Evolutionary conservation across 2,329 filamentous ascomycete genomes (phyloP).

Genomic region (Leptographium radiaticola): DNA sequence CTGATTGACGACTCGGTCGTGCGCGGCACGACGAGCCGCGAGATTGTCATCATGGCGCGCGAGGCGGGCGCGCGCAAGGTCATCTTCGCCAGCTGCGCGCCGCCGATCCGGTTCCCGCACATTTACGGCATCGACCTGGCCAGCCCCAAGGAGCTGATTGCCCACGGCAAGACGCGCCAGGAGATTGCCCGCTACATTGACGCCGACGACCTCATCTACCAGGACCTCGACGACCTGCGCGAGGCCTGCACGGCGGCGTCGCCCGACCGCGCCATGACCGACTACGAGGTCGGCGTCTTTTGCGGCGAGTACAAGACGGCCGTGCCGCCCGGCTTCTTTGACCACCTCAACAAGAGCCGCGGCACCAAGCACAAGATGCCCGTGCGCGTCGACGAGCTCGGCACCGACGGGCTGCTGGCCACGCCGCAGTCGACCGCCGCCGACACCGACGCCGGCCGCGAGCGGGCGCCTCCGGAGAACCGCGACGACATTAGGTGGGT

Average conservation of each 20-base stretch:
- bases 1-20: slow-evolving; percentile 65
- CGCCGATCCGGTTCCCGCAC: slow-evolving; percentile 72
- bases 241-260: slow-evolving; percentile 62
- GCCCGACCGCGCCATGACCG: slow-evolving; percentile 37
- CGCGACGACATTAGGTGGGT: slow-evolving; percentile 8
- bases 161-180: slow-evolving; percentile 19
- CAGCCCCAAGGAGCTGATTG: slow-evolving; percentile 7
- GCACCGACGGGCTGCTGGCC: neutral
- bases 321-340: slow-evolving; percentile 68
- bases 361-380: slow-evolving; percentile 40
- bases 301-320: slow-evolving; percentile 76
- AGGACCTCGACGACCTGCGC: slow-evolving; percentile 57
- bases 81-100: slow-evolving; percentile 71
- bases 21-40: slow-evolving; percentile 51
- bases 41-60: slow-evolving; percentile 23
- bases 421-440: neutral
- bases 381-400: neutral
- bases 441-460: neutral
- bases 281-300: slow-evolving; percentile 88
- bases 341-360: slow-evolving; percentile 62
- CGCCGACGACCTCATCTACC: slow-evolving; percentile 41
- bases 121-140: slow-evolving; percentile 44
- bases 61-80: slow-evolving; percentile 28
- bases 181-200: slow-evolving; percentile 30
- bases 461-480: neutral